Percentiles rank a stretch among this genome's conserved stretches.
Evolutionary conservation across 345 rosid genomes (phyloP).

Genomic region (Hypericum perforatum): DNA sequence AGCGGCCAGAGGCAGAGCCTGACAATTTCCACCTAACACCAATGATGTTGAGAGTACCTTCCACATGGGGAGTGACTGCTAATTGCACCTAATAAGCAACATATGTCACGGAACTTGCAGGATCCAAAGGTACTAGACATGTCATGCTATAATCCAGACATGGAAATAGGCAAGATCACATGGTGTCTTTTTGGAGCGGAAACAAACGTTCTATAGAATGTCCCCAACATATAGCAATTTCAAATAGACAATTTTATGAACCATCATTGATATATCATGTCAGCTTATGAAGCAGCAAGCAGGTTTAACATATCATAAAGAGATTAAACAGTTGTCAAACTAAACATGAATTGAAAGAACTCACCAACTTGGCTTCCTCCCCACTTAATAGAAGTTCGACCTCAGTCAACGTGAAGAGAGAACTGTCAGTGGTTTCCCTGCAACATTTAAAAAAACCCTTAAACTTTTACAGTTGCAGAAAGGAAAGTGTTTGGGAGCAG

Average conservation of each 20-base stretch:
- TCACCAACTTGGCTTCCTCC: slow-evolving; percentile 55
- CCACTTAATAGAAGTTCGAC: slow-evolving; percentile 54
- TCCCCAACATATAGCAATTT: too few relatives aligned
- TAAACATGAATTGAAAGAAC: slow-evolving; percentile 14
- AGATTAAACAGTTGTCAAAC: too few relatives aligned
- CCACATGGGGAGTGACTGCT: slow-evolving; percentile 66
- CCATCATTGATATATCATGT: too few relatives aligned
- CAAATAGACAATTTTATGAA: too few relatives aligned
- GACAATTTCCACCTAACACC: slow-evolving; percentile 92
- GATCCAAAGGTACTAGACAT: slow-evolving; percentile 1
- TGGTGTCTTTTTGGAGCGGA: too few relatives aligned
- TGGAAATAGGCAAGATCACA: too few relatives aligned
- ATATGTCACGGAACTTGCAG: slow-evolving; percentile 5
- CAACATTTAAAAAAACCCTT: slow-evolving; percentile 15
- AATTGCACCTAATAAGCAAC: slow-evolving; percentile 58
- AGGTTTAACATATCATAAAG: too few relatives aligned
- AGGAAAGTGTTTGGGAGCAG: not conserved
- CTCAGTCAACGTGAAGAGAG: slow-evolving; percentile 60
- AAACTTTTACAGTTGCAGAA: slow-evolving; percentile 12
- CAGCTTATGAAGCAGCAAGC: too few relatives aligned
- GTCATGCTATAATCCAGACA: too few relatives aligned
- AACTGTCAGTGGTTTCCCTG: slow-evolving; percentile 46
- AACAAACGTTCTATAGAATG: too few relatives aligned
- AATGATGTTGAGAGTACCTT: slow-evolving; percentile 75
- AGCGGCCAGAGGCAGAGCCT: slow-evolving; percentile 64